Percentiles rank a stretch among this genome's conserved stretches.
These are phyloP conservation scores for Apiotrichum sp. DNA, from an alignment of 1,284 basidiomycete species.

Conservation along the genomic window DNA sequence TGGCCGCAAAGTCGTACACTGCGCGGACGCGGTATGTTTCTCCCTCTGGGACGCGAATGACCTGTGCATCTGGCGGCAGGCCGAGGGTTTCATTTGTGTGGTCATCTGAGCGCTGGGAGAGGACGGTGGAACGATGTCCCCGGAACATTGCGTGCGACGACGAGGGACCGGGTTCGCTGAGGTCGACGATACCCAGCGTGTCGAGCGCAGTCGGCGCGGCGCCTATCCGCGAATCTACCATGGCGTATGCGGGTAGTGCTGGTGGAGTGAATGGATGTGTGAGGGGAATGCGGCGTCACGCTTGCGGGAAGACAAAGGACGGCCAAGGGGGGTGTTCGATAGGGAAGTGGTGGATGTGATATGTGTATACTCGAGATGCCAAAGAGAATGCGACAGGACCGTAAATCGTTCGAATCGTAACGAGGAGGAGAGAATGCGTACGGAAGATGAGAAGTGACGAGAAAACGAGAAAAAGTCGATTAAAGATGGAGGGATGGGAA, in stretches of 20 bases:
- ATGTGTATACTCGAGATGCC: neutral
- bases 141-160: neutral
- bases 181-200: conserved; percentile 10
- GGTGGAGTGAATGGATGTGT: neutral
- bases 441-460: no score
- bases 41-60: conserved; percentile 18
- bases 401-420: neutral
- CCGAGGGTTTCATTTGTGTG: conserved; percentile 10
- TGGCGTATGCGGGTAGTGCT: no score
- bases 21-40: conserved; percentile 61
- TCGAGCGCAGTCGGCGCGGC: conserved; percentile 3
- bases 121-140: no score
- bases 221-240: conserved; percentile 5
- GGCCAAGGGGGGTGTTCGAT: no score
- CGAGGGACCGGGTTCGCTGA: neutral
- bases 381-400: neutral
- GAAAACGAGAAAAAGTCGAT: no score
- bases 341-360: no score
- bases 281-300: neutral
- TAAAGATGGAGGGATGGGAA: no score
- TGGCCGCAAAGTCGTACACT: conserved; percentile 84
- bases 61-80: conserved; percentile 10
- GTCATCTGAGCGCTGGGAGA: conserved; percentile 1
- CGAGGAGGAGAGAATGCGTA: neutral
- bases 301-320: neutral